Conservation (phyloP, 352 stramenopile genomes). For the Phytophthora hibernalis region DNA sequence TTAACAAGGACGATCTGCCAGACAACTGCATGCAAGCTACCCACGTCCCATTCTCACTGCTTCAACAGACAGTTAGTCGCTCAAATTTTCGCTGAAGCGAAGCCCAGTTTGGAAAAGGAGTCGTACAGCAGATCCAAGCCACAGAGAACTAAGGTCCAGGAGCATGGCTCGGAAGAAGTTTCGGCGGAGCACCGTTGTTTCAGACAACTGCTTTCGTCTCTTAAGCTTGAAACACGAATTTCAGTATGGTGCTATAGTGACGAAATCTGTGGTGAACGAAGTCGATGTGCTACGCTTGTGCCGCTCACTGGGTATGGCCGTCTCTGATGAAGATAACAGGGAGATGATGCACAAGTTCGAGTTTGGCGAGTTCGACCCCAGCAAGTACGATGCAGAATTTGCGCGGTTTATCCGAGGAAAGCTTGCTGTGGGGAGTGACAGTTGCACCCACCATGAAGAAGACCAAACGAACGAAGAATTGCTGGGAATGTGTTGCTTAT, state of each 20-base stretch:
- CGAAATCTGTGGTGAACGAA: conserved; percentile 76
- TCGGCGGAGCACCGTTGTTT: background rate
- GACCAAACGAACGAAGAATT: background rate
- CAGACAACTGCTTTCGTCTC: conserved; percentile 54
- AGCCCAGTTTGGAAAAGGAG: background rate
- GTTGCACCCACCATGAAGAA: too few species aligned
- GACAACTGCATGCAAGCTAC: too few species aligned
- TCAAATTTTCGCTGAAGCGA: background rate
- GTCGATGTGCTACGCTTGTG: conserved; percentile 69
- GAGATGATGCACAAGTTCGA: conserved; percentile 49
- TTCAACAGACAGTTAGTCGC: background rate
- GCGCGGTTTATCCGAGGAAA: conserved; percentile 58
- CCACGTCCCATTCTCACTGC: too few species aligned
- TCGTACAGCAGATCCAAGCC: background rate
- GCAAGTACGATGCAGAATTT: conserved; percentile 70
- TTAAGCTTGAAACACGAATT: conserved; percentile 48
- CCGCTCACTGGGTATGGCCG: conserved; percentile 51
- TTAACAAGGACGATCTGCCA: too few species aligned
- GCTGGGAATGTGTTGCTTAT: conserved; percentile 53
- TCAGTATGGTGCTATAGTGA: conserved; percentile 61
- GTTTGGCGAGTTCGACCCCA: conserved; percentile 44
- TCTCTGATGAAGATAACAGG: conserved; percentile 21
- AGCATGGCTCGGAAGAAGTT: conserved; percentile 28
- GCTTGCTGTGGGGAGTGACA: conserved; percentile 16
- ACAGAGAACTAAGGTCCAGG: background rate